These are phyloP conservation scores for Przewalskia tangutica DNA, from an alignment of 257 asterid species.

Conservation along the genomic window DNA sequence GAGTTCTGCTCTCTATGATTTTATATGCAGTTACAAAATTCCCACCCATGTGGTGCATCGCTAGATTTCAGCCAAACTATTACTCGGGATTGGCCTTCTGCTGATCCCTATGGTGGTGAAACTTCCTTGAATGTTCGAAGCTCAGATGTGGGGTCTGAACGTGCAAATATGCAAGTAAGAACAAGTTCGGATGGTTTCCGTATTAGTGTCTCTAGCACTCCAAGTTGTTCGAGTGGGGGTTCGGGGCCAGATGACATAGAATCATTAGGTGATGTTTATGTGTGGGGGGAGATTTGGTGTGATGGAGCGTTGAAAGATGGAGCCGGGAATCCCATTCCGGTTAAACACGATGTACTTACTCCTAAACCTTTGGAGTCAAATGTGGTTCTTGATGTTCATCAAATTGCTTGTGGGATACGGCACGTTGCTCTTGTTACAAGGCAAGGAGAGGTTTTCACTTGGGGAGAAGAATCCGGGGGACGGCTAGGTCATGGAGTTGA, in stretches of 20 bases:
- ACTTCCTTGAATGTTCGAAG: conserved; percentile 16
- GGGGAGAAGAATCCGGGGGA: conserved; percentile 97
- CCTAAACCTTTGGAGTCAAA: conserved; percentile 76
- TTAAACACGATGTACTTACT: conserved; percentile 49
- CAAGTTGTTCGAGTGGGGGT: conserved; percentile 84
- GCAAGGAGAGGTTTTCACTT: conserved; percentile 87
- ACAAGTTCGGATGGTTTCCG: conserved; percentile 93
- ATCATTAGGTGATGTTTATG: conserved; percentile 87
- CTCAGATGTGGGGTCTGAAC: conserved; percentile 79
- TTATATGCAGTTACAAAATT: conserved; percentile 44
- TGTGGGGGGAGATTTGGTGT: conserved; percentile 93
- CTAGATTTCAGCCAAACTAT: conserved; percentile 48
- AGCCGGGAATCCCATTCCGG: conserved; percentile 43
- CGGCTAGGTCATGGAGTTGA: conserved; percentile 87
- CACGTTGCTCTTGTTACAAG: conserved; percentile 85
- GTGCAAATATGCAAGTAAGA: conserved; percentile 77
- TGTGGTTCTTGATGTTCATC: conserved; percentile 78
- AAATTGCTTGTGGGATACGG: conserved; percentile 78
- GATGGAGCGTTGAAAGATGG: conserved; percentile 53
- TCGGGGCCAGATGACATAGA: conserved; percentile 96
- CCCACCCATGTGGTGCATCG: conserved; percentile 34
- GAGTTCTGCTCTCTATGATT: not conserved
- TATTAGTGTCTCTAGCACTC: conserved; percentile 85
- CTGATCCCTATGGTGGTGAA: conserved; percentile 36
- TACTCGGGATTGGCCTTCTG: conserved; percentile 37